Conservation (phyloP, 306 rosid species). For the Morella rubra region DNA sequence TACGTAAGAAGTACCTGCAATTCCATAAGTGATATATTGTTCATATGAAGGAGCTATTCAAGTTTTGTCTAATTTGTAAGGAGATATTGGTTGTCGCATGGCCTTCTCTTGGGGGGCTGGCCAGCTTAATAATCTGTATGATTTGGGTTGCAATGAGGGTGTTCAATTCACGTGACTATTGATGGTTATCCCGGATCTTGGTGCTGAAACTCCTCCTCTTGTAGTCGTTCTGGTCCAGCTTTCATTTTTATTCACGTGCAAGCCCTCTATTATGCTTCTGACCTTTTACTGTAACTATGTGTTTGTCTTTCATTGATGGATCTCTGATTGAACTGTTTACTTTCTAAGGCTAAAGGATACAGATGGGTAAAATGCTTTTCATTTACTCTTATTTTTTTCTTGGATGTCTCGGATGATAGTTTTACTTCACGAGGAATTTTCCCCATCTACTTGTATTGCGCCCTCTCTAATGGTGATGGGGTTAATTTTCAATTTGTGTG, state of each 20-base stretch:
- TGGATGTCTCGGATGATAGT: background rate
- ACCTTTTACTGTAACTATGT: background rate
- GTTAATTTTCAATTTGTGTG: slow-evolving; percentile 1
- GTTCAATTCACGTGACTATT: background rate
- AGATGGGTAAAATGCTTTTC: background rate
- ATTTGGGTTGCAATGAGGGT: background rate
- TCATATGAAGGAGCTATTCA: background rate
- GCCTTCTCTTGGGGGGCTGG: background rate
- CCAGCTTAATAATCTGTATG: background rate
- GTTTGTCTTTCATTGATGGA: background rate
- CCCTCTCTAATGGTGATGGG: background rate
- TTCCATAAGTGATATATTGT: background rate
- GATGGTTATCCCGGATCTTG: background rate
- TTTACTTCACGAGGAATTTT: background rate
- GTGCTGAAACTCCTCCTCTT: background rate
- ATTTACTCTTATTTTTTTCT: background rate
- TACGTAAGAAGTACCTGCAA: slow-evolving; percentile 45
- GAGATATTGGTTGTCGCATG: background rate
- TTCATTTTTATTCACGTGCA: background rate
- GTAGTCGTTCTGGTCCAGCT: background rate
- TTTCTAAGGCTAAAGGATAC: background rate
- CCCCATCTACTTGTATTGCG: background rate
- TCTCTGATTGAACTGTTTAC: background rate
- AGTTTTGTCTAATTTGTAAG: background rate
- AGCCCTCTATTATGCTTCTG: background rate